A percentile compares a stretch with the other conserved stretches of the same genome.
phyloP scores from a whole-genome alignment of 225 moss, liverwort and hornwort species.

The Asterella californica region DNA sequence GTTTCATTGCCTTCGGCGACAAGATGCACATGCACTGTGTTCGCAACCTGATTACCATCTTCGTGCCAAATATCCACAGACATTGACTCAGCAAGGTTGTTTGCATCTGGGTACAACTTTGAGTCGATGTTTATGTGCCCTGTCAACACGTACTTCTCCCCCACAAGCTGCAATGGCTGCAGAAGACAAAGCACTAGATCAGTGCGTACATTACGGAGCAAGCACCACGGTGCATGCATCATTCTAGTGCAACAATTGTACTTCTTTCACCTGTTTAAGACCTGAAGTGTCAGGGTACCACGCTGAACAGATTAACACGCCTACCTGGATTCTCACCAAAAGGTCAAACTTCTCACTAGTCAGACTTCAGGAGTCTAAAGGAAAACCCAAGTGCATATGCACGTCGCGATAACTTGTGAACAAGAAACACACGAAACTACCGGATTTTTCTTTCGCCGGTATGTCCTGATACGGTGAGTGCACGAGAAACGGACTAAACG shows the following conservation, averaged over 20 bases:
- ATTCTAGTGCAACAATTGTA: not conserved
- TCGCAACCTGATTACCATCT: conserved; percentile 48
- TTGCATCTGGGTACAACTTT: conserved; percentile 38
- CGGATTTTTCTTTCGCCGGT: too few species aligned
- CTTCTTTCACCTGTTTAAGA: not conserved
- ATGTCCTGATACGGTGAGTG: not conserved
- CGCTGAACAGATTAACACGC: not conserved
- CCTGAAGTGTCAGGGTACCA: not conserved
- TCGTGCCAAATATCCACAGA: conserved; percentile 60
- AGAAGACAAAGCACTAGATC: not conserved
- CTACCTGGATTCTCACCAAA: not conserved
- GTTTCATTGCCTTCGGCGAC: conserved; percentile 55
- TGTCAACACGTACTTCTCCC: conserved; percentile 67
- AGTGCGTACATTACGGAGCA: not conserved
- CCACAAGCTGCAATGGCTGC: conserved; percentile 66
- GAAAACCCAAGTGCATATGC: not conserved
- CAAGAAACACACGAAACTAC: not conserved
- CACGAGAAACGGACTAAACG: not conserved
- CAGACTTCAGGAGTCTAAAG: not conserved
- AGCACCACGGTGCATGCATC: not conserved
- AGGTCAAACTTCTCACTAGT: not conserved
- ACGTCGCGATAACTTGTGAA: not conserved
- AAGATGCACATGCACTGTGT: conserved; percentile 65
- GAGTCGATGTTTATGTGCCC: conserved; percentile 76
- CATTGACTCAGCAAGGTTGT: conserved; percentile 42